These are phyloP conservation scores for Dendrobium huoshanense DNA, from an alignment of 106 monocot genomes.

Conservation along the genomic window DNA sequence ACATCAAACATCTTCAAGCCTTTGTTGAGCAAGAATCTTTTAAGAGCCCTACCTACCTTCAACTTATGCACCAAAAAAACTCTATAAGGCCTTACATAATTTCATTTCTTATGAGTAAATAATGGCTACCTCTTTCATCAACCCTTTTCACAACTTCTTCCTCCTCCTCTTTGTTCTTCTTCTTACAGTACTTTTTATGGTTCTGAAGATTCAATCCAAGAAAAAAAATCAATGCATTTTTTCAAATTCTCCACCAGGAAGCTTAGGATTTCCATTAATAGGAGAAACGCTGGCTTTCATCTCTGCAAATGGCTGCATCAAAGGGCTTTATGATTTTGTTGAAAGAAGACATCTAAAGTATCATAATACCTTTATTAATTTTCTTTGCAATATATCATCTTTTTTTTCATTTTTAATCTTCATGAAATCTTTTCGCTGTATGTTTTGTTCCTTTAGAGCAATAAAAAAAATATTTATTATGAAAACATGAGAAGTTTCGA, in stretches of 20 bases:
- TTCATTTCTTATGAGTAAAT: not conserved
- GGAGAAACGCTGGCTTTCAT: slow-evolving; percentile 71
- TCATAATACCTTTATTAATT: not conserved
- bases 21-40: too few species aligned
- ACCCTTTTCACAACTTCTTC: not conserved
- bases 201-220: not conserved
- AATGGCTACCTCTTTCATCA: not conserved
- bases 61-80: too few species aligned
- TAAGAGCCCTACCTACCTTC: too few species aligned
- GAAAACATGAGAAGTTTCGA: too few species aligned
- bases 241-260: slow-evolving; percentile 41
- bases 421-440: not conserved
- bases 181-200: not conserved
- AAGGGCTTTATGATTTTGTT: slow-evolving; percentile 63
- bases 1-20: too few species aligned
- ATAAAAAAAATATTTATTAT: too few species aligned
- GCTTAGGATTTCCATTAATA: slow-evolving; percentile 39
- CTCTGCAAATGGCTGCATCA: slow-evolving; percentile 40
- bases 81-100: too few species aligned
- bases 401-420: not conserved
- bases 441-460: too few species aligned
- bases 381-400: not conserved
- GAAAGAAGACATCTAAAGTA: slow-evolving; percentile 31
- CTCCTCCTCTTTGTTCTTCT: not conserved
- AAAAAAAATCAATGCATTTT: not conserved